A percentile compares a stretch with the other conserved stretches of the same genome.
Evolutionary conservation across 129 eudicot species (phyloP).

Genomic region (Chrysanthemum seticuspe): DNA sequence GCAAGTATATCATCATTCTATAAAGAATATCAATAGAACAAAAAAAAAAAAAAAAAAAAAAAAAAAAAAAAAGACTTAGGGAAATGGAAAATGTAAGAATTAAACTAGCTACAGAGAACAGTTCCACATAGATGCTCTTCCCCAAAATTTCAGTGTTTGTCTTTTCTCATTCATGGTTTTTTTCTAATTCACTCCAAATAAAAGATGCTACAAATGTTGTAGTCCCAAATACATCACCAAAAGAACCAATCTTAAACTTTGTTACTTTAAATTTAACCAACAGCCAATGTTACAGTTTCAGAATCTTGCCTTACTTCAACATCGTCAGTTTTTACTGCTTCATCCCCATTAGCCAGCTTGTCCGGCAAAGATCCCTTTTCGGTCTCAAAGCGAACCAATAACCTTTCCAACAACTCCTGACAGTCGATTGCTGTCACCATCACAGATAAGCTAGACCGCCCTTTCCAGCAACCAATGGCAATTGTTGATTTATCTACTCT

Average conservation of each 20-base stretch:
- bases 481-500: constrained; percentile 57
- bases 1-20: no score
- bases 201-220: constrained; percentile 11
- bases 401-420: constrained; percentile 78
- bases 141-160: neutral
- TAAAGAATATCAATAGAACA: no score
- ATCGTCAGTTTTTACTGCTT: constrained; percentile 21
- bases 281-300: constrained; percentile 11
- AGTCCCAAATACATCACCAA: constrained; percentile 20
- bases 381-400: constrained; percentile 37
- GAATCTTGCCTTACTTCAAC: constrained; percentile 30
- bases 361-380: constrained; percentile 27
- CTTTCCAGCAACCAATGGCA: constrained; percentile 98
- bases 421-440: constrained; percentile 89
- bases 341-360: constrained; percentile 15
- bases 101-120: no score
- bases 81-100: no score
- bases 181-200: constrained; percentile 4
- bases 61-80: no score
- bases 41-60: no score
- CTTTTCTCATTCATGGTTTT: neutral
- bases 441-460: constrained; percentile 71
- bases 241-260: constrained; percentile 9
- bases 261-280: constrained; percentile 25
- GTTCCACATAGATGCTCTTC: no score